Evolutionary conservation across 2,329 filamentous ascomycete species (phyloP), one percentile per base, ranked within the genome.

Genomic region (Bipolaris oryzae): DNA sequence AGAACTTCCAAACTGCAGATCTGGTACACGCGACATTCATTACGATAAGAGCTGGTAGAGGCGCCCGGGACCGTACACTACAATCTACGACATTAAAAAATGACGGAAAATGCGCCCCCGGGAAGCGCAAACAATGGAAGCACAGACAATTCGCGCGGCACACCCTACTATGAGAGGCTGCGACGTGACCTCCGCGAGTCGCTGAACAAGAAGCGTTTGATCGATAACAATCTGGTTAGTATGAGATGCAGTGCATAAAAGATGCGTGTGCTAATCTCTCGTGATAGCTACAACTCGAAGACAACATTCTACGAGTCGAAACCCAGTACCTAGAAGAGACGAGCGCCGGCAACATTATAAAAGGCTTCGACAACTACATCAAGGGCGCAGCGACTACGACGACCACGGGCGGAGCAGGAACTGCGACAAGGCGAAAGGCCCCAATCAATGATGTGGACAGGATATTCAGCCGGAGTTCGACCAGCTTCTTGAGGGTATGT

Each of bases 281-380:
- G 31, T 21, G 38, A 50, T 62, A 88, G 85, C 76, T 81, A 49
- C 75, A 79, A 66, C 77, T 88, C 56, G 95, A 99, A 80, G 91
- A 96, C 47, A 84, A 85, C 63, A 98, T 99, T 68, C 87, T 85
- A 73, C 87, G 89, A 62, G 89, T 91, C 70, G 95, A 99, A 76
- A 87, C 88, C 55, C 84, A 88, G 16, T 99, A 99, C 76, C 87
- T 99, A 49, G 94, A 98, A 76, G 92, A 92, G 70, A 89, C 88
- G 13, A 87, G 83, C 67, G 85, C 85, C 18, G 95, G 95, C 42
- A 99, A 99, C 79, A 98, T 99, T 73, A 94, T 99, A 75, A 92
- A 91, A 46, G 95, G 95, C 20, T 99, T 99, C 76, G 95, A 99
- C 76, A 96, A 92, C 74, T 99, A 98, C 79, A 96, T 96, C 81